A percentile compares a stretch with the other conserved stretches of the same genome.
Evolutionary conservation across 2,329 filamentous ascomycete genomes (phyloP).

Genomic region (Aureobasidium pullulans): DNA sequence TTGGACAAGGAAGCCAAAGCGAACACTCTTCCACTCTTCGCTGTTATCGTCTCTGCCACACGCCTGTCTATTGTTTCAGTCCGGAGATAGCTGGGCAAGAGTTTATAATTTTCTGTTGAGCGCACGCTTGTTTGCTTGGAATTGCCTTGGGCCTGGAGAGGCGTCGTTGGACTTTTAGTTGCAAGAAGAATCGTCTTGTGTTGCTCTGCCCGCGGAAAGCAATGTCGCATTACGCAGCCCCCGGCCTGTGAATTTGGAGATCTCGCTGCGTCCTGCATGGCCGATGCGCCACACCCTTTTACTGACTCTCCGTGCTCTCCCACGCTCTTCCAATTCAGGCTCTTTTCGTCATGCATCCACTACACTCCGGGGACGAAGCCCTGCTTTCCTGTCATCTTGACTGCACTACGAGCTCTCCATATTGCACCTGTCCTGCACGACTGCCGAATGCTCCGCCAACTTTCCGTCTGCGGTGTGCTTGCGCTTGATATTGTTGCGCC

Average conservation of each 20-base stretch:
- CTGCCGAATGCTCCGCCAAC: constrained; percentile 5
- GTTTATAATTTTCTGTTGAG: neutral
- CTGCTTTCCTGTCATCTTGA: neutral
- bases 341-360: constrained; percentile 8
- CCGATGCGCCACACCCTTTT: constrained; percentile 1
- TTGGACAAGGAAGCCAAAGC: neutral
- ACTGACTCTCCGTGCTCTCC: neutral
- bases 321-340: neutral
- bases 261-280: constrained; percentile 3
- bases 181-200: neutral
- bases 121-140: constrained; percentile 2
- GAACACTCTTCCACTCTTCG: neutral
- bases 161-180: neutral
- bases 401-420: neutral
- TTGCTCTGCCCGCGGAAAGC: neutral
- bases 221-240: neutral
- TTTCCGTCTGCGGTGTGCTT: neutral
- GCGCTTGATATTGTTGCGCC: neutral
- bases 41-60: neutral
- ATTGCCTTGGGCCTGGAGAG: neutral
- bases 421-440: neutral
- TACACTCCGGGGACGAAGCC: neutral
- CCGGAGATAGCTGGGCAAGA: neutral
- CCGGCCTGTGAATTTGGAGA: constrained; percentile 6
- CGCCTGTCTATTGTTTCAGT: neutral